phyloP scores from a whole-genome alignment of 495 filamentous ascomycete species.

The Penicillium soppii region DNA sequence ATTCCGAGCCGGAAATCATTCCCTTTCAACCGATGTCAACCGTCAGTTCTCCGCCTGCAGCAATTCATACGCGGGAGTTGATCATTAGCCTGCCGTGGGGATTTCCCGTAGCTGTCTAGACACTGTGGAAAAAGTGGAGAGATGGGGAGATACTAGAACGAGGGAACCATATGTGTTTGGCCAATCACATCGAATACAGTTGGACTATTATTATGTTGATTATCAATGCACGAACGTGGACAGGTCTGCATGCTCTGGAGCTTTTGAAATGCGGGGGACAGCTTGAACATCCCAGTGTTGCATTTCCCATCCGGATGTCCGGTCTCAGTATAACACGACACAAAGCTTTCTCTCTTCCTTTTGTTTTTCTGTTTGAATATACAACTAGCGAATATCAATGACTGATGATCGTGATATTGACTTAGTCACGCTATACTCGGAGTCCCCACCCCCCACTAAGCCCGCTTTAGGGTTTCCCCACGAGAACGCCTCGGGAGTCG shows the following conservation, averaged over 20 bases:
- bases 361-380: constrained; percentile 6
- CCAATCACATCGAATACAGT: background rate
- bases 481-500: constrained; percentile 32
- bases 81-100: background rate
- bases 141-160: background rate
- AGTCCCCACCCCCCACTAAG: constrained; percentile 15
- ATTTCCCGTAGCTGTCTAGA: background rate
- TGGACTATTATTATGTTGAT: background rate
- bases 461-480: constrained; percentile 14
- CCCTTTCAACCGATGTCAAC: constrained; percentile 6
- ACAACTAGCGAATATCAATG: background rate
- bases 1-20: constrained; percentile 12
- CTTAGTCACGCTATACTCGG: constrained; percentile 27
- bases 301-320: background rate
- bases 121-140: background rate
- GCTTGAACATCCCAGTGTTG: background rate
- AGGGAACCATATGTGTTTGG: background rate
- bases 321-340: no score
- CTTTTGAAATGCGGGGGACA: constrained; percentile 11
- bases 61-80: background rate
- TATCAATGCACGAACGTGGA: constrained; percentile 1
- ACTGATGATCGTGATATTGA: no score
- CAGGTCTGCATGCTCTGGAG: background rate
- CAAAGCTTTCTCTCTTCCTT: background rate
- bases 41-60: constrained; percentile 4